Conservation (phyloP, 2,329 filamentous ascomycete species). For the Calonectria pseudoturangicola region DNA sequence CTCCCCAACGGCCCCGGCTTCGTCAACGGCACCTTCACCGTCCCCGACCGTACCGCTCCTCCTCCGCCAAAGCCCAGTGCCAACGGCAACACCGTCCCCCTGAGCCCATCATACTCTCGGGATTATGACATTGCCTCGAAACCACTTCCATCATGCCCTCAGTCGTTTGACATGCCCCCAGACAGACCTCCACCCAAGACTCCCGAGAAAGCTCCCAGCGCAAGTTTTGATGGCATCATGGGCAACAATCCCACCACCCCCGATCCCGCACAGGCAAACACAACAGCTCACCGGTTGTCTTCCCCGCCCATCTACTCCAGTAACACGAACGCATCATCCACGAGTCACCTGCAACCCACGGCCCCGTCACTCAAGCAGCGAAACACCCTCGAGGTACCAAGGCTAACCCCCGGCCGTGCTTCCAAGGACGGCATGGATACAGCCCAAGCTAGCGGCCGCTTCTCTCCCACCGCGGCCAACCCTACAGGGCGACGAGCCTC, state of each 20-base stretch:
- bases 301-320: slow-evolving; percentile 76
- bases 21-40: slow-evolving; percentile 34
- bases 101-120: slow-evolving; percentile 38
- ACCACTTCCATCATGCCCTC: slow-evolving; percentile 50
- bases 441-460: slow-evolving; percentile 83
- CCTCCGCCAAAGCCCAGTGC: slow-evolving; percentile 43
- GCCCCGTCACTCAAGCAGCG: slow-evolving; percentile 80
- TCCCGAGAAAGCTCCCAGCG: slow-evolving; percentile 43
- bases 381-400: slow-evolving; percentile 92
- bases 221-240: slow-evolving; percentile 43
- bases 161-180: slow-evolving; percentile 39
- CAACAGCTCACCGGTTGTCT: slow-evolving; percentile 75
- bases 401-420: slow-evolving; percentile 76
- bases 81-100: slow-evolving; percentile 46
- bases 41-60: slow-evolving; percentile 55
- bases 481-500: slow-evolving; percentile 83
- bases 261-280: slow-evolving; percentile 51
- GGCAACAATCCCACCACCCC: slow-evolving; percentile 45
- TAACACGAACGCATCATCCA: slow-evolving; percentile 65
- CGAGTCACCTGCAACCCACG: slow-evolving; percentile 70
- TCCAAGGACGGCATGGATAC: slow-evolving; percentile 84
- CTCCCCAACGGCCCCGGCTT: slow-evolving; percentile 55
- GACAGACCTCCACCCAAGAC: slow-evolving; percentile 2
- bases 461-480: slow-evolving; percentile 79
- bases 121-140: slow-evolving; percentile 47